A percentile compares a stretch with the other conserved stretches of the same genome.
Evolutionary conservation across 2,329 filamentous ascomycete genomes (phyloP).

Genomic region (Raffaelea albimanens): DNA sequence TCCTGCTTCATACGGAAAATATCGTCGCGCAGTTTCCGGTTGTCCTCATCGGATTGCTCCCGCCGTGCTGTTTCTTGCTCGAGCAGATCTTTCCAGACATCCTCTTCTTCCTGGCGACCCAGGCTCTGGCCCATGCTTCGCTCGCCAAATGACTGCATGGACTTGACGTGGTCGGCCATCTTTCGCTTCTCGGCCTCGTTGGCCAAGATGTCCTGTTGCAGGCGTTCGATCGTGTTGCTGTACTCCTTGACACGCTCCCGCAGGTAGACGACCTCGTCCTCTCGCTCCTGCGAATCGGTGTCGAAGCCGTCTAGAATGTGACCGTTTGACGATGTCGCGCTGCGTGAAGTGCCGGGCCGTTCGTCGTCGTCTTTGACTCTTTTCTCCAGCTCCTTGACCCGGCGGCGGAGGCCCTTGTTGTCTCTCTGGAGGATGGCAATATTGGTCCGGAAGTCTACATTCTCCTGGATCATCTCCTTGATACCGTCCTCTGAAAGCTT

Average conservation of each 20-base stretch:
- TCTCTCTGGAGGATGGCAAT: slow-evolving; percentile 85
- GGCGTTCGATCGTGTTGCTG: slow-evolving; percentile 71
- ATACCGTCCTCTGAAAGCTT: slow-evolving; percentile 92
- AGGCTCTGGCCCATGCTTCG: slow-evolving; percentile 30
- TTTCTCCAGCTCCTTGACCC: slow-evolving; percentile 79
- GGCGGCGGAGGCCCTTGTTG: slow-evolving; percentile 71
- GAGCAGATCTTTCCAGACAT: slow-evolving; percentile 91
- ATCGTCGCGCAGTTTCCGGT: slow-evolving; percentile 74
- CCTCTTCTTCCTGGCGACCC: slow-evolving; percentile 53
- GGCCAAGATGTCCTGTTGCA: slow-evolving; percentile 66
- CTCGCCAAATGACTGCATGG: slow-evolving; percentile 49
- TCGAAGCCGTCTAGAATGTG: slow-evolving; percentile 46
- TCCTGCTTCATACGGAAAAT: slow-evolving; percentile 63
- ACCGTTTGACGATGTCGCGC: slow-evolving; percentile 47
- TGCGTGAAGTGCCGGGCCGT: slow-evolving; percentile 50
- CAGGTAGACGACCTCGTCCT: slow-evolving; percentile 78
- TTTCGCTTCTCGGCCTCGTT: slow-evolving; percentile 80
- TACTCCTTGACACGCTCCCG: slow-evolving; percentile 80
- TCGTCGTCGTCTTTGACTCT: slow-evolving; percentile 59
- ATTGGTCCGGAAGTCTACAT: slow-evolving; percentile 88
- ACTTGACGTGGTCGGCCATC: slow-evolving; percentile 68
- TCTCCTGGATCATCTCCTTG: slow-evolving; percentile 96
- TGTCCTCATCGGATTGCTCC: slow-evolving; percentile 86
- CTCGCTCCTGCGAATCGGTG: slow-evolving; percentile 56
- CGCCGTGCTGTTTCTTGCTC: slow-evolving; percentile 84